These are phyloP conservation scores for Chlorella sp. DNA, from an alignment of 139 green algal species.

Conservation along the genomic window DNA sequence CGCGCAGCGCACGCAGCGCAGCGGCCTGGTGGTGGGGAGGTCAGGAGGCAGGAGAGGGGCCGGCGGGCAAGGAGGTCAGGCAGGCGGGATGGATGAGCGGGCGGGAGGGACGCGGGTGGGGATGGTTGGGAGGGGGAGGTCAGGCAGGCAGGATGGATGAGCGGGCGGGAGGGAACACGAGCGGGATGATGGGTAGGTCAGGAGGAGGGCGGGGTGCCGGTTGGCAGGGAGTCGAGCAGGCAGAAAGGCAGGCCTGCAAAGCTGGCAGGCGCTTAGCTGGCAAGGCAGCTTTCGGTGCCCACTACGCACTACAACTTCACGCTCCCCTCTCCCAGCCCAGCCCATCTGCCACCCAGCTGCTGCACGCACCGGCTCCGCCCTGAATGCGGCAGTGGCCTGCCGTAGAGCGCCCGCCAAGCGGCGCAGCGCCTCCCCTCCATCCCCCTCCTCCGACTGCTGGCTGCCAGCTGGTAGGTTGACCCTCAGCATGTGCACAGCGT, in stretches of 20 bases:
- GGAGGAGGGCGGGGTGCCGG: not conserved
- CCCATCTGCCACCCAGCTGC: not conserved
- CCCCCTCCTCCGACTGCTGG: not conserved
- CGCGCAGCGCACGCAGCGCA: not conserved
- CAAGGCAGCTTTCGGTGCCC: too few relatives aligned
- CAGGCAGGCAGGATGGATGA: too few relatives aligned
- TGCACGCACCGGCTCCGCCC: not conserved
- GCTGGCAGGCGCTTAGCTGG: too few relatives aligned
- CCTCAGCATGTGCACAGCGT: not conserved
- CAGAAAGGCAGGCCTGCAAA: too few relatives aligned
- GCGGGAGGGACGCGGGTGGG: too few relatives aligned
- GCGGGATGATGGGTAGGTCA: not conserved
- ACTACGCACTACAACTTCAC: not conserved
- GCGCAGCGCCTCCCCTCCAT: not conserved
- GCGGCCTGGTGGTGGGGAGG: not conserved
- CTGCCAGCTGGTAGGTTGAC: constrained; percentile 1
- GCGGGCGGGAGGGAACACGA: too few relatives aligned
- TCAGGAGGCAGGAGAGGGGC: not conserved
- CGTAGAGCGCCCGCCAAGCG: constrained; percentile 8
- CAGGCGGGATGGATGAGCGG: too few relatives aligned
- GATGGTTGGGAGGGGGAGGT: too few relatives aligned
- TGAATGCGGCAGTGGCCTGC: constrained; percentile 1
- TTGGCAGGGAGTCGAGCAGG: too few relatives aligned
- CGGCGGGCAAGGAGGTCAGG: too few relatives aligned
- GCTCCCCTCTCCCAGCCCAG: too few relatives aligned